A percentile compares a stretch with the other conserved stretches of the same genome.
These are phyloP conservation scores for Persicaria maculosa DNA, from an alignment of 148 eudicot genomes.

Conservation along the genomic window DNA sequence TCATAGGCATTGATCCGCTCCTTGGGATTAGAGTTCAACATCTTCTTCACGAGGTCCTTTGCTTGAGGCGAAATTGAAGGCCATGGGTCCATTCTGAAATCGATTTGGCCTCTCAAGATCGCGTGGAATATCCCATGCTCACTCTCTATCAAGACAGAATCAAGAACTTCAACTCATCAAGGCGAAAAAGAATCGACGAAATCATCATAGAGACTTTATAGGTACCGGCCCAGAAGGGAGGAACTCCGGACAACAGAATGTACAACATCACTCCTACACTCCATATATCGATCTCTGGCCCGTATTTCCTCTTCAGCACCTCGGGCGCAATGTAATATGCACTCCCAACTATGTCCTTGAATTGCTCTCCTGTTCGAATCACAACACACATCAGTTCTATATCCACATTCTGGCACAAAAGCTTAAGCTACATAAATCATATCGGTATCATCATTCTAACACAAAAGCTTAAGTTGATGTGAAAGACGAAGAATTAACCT, in stretches of 20 bases:
- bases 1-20: slow-evolving; percentile 77
- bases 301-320: slow-evolving; percentile 49
- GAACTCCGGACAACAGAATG: slow-evolving; percentile 47
- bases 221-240: slow-evolving; percentile 62
- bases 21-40: slow-evolving; percentile 82
- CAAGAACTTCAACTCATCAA: background rate
- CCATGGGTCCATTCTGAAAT: slow-evolving; percentile 91
- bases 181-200: background rate
- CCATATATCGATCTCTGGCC: slow-evolving; percentile 60
- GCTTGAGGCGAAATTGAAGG: slow-evolving; percentile 81
- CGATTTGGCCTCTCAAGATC: slow-evolving; percentile 71
- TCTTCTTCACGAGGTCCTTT: slow-evolving; percentile 87
- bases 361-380: slow-evolving; percentile 44
- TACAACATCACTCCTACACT: slow-evolving; percentile 54
- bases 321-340: slow-evolving; percentile 64
- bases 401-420: background rate
- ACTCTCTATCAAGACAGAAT: slow-evolving; percentile 39
- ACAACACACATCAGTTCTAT: background rate
- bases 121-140: slow-evolving; percentile 95
- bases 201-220: background rate
- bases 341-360: slow-evolving; percentile 56
- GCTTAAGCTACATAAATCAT: too few species aligned
- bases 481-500: slow-evolving; percentile 25
- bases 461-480: too few species aligned
- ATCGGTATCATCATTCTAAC: too few species aligned